These are phyloP conservation scores for Aspergillus ellipticus DNA, from an alignment of 495 filamentous ascomycete species.

Conservation along the genomic window DNA sequence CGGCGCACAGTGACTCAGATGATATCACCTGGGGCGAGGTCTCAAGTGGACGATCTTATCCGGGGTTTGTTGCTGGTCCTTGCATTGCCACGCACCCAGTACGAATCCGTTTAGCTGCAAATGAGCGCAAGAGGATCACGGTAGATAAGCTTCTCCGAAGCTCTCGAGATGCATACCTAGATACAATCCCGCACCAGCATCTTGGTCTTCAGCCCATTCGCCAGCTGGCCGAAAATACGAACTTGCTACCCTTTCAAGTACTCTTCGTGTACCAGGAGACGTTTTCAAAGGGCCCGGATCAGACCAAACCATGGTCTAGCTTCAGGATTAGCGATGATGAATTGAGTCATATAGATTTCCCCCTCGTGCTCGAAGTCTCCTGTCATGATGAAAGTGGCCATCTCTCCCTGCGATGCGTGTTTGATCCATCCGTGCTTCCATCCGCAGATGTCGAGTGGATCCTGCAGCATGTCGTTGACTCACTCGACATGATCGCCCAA, in stretches of 20 bases:
- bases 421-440: not conserved
- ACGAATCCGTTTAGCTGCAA: not conserved
- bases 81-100: constrained; percentile 5
- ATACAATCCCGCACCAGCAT: not conserved
- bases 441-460: not conserved
- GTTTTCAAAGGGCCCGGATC: not conserved
- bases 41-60: not conserved
- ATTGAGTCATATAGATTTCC: not conserved
- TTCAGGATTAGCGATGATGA: not conserved
- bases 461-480: not conserved
- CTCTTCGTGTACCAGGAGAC: not conserved
- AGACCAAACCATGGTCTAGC: not conserved
- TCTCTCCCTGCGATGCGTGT: not conserved
- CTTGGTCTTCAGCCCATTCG: not conserved
- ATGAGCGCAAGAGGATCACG: not conserved
- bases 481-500: not conserved
- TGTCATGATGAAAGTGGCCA: not conserved
- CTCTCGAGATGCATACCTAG: not conserved
- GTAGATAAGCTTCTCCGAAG: not conserved
- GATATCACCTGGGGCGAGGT: constrained; percentile 5
- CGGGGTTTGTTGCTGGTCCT: constrained; percentile 5
- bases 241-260: not conserved
- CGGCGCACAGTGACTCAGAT: not conserved
- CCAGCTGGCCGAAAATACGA: not conserved
- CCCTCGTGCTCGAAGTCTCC: not conserved